phyloP scores from a whole-genome alignment of 2,329 filamentous ascomycete genomes.

The Claviceps pazoutovae region DNA sequence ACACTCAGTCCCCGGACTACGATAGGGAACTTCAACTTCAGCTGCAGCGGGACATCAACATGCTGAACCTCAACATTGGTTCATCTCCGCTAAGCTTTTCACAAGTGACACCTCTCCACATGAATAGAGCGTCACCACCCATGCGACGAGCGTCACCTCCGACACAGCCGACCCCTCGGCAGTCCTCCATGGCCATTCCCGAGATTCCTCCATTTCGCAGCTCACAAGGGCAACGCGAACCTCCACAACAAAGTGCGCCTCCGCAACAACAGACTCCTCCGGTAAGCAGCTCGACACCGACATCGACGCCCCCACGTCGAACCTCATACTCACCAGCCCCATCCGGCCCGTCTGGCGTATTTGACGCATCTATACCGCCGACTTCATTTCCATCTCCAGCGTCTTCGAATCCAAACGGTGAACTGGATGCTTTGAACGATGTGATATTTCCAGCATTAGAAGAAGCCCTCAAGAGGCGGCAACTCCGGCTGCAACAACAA shows the following conservation, averaged over 20 bases:
- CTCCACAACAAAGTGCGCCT: conserved; percentile 16
- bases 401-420: conserved; percentile 45
- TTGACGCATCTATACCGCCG: conserved; percentile 21
- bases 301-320: conserved; percentile 9
- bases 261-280: conserved; percentile 10
- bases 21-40: conserved; percentile 48
- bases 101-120: conserved; percentile 1
- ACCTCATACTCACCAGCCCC: conserved; percentile 18
- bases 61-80: conserved; percentile 32
- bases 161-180: conserved; percentile 17
- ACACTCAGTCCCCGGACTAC: conserved; percentile 42
- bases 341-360: conserved; percentile 3
- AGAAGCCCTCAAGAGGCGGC: conserved; percentile 72
- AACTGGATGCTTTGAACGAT: conserved; percentile 75
- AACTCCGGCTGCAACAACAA: conserved; percentile 44
- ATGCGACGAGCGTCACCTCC: conserved; percentile 7
- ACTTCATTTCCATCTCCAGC: conserved; percentile 43
- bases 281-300: conserved; percentile 4
- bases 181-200: conserved; percentile 29
- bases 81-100: conserved; percentile 1
- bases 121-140: conserved; percentile 10
- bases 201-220: conserved; percentile 44
- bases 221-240: conserved; percentile 15
- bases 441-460: conserved; percentile 90
- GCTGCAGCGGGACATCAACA: conserved; percentile 47